A percentile compares a stretch with the other conserved stretches of the same genome.
Evolutionary conservation across 208 protist genomes (phyloP).

Genomic region (Trichomonas tenax): DNA sequence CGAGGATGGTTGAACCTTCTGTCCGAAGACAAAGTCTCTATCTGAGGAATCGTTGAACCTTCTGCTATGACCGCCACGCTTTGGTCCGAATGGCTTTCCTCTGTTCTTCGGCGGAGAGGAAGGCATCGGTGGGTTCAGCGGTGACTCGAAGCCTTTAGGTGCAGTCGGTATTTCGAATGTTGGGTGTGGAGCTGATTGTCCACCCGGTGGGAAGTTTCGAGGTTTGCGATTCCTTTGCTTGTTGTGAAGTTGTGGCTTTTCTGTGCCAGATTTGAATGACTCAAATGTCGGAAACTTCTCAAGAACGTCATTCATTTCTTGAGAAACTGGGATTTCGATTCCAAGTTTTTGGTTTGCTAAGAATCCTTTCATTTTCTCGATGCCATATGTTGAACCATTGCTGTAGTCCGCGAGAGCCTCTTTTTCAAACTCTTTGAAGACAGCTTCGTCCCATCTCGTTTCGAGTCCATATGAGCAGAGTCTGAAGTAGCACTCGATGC

Average conservation of each 20-base stretch:
- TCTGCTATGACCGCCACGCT: background rate
- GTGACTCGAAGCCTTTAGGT: background rate
- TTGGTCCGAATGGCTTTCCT: background rate
- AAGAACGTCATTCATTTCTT: background rate
- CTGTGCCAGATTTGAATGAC: background rate
- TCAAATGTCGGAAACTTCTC: conserved; percentile 1
- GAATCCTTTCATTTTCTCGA: background rate
- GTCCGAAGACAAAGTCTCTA: background rate
- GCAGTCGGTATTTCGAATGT: background rate
- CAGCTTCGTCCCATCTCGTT: background rate
- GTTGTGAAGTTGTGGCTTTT: background rate
- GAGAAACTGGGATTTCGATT: background rate
- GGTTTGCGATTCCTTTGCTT: background rate
- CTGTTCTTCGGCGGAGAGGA: background rate
- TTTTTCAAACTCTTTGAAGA: background rate
- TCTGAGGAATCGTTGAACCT: background rate
- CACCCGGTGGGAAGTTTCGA: background rate
- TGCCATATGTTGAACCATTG: background rate
- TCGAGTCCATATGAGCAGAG: conserved; percentile 8
- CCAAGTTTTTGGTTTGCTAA: background rate
- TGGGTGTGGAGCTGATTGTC: background rate
- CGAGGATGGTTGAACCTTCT: background rate
- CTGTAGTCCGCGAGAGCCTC: background rate
- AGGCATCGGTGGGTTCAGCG: background rate
- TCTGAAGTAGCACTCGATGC: conserved; percentile 1